A percentile compares a stretch with the other conserved stretches of the same genome.
These are phyloP conservation scores for Aspergillus aculeatinus DNA, from an alignment of 2,329 filamentous ascomycete species.

Conservation along the genomic window DNA sequence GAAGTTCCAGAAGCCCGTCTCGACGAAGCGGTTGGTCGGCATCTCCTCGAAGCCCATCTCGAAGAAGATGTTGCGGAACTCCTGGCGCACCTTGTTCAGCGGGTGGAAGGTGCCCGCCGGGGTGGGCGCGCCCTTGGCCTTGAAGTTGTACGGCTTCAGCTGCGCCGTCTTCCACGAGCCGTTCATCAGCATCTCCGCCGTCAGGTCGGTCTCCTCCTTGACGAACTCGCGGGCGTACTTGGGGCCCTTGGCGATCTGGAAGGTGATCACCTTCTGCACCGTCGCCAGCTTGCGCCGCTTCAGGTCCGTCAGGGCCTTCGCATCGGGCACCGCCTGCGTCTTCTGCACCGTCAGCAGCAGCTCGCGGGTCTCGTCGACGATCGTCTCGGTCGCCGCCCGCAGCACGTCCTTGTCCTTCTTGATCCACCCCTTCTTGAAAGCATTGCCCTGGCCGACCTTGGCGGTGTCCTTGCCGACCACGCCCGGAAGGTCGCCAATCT, in stretches of 20 bases:
- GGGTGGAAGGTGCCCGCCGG: conserved; percentile 53
- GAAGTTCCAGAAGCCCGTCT: conserved; percentile 99
- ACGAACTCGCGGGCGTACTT: conserved; percentile 87
- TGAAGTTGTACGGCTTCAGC: conserved; percentile 85
- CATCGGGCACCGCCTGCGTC: conserved; percentile 66
- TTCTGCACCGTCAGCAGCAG: conserved; percentile 72
- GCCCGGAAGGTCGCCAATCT: conserved; percentile 66
- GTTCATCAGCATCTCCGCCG: conserved; percentile 81
- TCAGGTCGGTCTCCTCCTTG: conserved; percentile 93
- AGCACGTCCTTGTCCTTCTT: conserved; percentile 62
- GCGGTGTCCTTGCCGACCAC: conserved; percentile 49
- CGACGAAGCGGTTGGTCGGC: conserved; percentile 89
- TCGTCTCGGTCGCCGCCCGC: conserved; percentile 62
- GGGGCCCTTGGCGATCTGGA: conserved; percentile 77
- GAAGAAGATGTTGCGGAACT: conserved; percentile 98
- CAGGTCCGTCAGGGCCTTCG: conserved; percentile 75
- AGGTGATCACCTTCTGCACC: conserved; percentile 79
- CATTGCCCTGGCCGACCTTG: conserved; percentile 84
- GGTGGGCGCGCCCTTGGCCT: conserved; percentile 58
- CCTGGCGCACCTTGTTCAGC: conserved; percentile 89
- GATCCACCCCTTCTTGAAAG: conserved; percentile 74
- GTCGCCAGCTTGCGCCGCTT: conserved; percentile 90
- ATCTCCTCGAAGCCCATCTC: conserved; percentile 99
- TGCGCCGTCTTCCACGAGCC: conserved; percentile 89
- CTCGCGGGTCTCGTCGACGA: conserved; percentile 75